A percentile compares a stretch with the other conserved stretches of the same genome.
Evolutionary conservation across 2,329 filamentous ascomycete genomes (phyloP).

Genomic region (Pseudogymnoascus sp.): DNA sequence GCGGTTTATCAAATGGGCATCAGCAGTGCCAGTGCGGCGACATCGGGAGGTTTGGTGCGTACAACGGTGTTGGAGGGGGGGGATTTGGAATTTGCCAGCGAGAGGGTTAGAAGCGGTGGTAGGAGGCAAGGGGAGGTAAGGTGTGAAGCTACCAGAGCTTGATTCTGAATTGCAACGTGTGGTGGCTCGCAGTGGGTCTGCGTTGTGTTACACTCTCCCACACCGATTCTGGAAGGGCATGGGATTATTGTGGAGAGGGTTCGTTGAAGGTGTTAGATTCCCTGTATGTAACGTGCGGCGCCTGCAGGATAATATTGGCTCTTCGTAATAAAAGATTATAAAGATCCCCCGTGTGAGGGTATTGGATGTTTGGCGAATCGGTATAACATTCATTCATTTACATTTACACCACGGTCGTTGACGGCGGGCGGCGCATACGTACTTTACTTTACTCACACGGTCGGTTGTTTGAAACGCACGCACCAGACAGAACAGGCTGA

Average conservation of each 20-base stretch:
- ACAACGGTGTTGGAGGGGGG: neutral
- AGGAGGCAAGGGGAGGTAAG: neutral
- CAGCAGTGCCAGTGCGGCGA: neutral
- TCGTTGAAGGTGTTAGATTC: neutral
- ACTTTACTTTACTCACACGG: no score
- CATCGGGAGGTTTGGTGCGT: neutral
- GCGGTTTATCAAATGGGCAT: neutral
- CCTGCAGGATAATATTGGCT: neutral
- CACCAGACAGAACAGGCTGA: neutral
- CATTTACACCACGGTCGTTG: neutral
- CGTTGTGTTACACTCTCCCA: neutral
- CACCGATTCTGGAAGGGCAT: neutral
- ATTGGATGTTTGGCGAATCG: neutral
- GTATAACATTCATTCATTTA: neutral
- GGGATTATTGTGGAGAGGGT: neutral
- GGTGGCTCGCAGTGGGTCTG: neutral
- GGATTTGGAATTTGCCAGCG: neutral
- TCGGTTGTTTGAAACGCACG: neutral
- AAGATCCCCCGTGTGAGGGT: neutral
- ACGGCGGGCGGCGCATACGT: neutral
- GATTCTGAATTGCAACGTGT: neutral
- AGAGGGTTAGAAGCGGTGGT: neutral
- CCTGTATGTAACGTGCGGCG: neutral
- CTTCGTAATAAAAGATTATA: neutral
- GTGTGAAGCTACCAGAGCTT: neutral